Base-by-base conservation (phyloP, 495 filamentous ascomycete genomes). In the Hypoxylon subgilvum region DNA sequence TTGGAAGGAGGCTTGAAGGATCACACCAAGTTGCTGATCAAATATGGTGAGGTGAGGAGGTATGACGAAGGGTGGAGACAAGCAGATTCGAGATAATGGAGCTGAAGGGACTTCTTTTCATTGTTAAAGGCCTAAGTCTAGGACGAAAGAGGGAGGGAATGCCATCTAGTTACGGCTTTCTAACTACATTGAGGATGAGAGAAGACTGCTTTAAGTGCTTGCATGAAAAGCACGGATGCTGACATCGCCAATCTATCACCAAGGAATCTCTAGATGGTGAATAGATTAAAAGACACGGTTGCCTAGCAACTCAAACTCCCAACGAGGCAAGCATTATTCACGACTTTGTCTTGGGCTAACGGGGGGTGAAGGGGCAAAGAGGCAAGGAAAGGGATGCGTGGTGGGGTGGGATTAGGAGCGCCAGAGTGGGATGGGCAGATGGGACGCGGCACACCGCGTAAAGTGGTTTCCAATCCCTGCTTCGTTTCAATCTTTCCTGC, bases 161-260 rank as follows among this genome's bases (percentile, higher is more conserved):
- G 28, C 45, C 21, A 48, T 31, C 36, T 62, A 60, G 16, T 46
- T 34, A 16, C 28, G 34, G 23, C 39, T 49, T 44, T 22, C 47
- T 49, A 47, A 32, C 13, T 48, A 48, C 39, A 50, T 67, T 52
- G 22, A 23, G 34, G 39, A 57, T 32, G 19, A 52, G 46, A 60
- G 54, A 64, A 52, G 67, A 58, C 47, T 46, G 43, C 58, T 56
- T 70, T 70, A 70, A 70, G 65, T 70, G 67, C 67, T 68, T 70
- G 67, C 67, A 70, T 70, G 65, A 70, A 68, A 63, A 63, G 57
- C 58, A 52, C 31, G 61, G 48, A 58, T 61, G 32, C 55, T 51
- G 17, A 21, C 32, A 25, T 43, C 18, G 8, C 18, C 8, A 25
- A 19, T 27, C 12, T 28, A 12, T 18, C 36, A 38, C 44, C 34